Conservation (phyloP, 1,139 yeast genomes). For the Debaryomycetaceae sp. region DNA sequence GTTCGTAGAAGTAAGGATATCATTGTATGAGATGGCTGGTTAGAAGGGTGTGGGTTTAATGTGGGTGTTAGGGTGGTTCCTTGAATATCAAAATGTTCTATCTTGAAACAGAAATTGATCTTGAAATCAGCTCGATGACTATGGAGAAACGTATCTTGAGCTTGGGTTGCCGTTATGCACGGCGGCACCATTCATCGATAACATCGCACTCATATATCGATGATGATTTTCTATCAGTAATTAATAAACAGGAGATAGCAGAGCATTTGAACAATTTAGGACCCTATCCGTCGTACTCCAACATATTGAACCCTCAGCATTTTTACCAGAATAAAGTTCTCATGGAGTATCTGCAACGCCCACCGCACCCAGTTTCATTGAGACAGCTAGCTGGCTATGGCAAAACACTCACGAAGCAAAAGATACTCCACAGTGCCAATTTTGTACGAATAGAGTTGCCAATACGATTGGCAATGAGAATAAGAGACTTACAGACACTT, state of each 20-base stretch:
- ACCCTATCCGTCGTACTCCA: conserved; percentile 44
- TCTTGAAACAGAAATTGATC: background rate
- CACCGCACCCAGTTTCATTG: conserved; percentile 86
- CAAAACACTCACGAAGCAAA: conserved; percentile 70
- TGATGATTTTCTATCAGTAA: conserved; percentile 28
- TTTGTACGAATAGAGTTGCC: conserved; percentile 86
- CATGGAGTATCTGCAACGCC: conserved; percentile 56
- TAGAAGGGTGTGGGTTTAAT: background rate
- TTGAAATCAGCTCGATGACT: background rate
- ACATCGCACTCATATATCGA: conserved; percentile 28
- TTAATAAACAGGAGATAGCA: conserved; percentile 38
- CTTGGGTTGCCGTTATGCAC: background rate
- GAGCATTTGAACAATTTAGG: conserved; percentile 38
- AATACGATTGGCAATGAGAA: conserved; percentile 74
- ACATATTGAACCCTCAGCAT: conserved; percentile 60
- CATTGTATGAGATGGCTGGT: background rate
- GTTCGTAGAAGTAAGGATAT: too few species aligned
- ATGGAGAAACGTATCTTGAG: background rate
- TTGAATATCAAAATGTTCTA: background rate
- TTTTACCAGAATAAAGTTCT: conserved; percentile 82
- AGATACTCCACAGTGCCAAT: conserved; percentile 77
- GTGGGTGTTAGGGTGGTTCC: background rate
- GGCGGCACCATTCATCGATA: conserved; percentile 9
- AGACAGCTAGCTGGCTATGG: conserved; percentile 90
- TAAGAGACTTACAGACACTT: conserved; percentile 72